Percentiles rank a stretch among this genome's conserved stretches.
Evolutionary conservation across 495 filamentous ascomycete genomes (phyloP).

Genomic region (Neurospora africana): DNA sequence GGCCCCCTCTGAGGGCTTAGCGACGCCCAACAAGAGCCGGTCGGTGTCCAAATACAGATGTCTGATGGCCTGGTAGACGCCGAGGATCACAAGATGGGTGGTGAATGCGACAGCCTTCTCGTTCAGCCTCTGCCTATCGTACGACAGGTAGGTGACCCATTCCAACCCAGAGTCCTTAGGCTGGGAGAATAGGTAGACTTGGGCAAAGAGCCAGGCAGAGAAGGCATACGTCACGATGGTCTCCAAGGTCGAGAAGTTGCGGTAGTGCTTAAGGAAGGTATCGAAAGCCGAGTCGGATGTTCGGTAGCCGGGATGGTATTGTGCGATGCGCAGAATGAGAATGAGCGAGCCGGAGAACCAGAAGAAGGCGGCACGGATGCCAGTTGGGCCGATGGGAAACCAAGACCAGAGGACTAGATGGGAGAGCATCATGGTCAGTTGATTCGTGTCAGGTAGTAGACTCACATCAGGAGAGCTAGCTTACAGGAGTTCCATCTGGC

Average conservation of each 20-base stretch:
- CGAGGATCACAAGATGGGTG: slow-evolving; percentile 55
- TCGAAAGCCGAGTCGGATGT: slow-evolving; percentile 57
- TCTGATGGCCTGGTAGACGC: slow-evolving; percentile 51
- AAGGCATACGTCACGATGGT: slow-evolving; percentile 62
- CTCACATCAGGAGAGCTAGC: slow-evolving; percentile 13
- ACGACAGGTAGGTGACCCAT: slow-evolving; percentile 53
- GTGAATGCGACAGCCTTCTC: slow-evolving; percentile 78
- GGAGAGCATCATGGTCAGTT: slow-evolving; percentile 1
- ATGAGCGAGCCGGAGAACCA: slow-evolving; percentile 58
- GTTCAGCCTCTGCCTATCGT: slow-evolving; percentile 73
- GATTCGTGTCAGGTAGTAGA: slow-evolving; percentile 1
- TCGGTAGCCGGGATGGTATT: slow-evolving; percentile 67
- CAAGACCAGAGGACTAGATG: slow-evolving; percentile 66
- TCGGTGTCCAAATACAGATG: slow-evolving; percentile 74
- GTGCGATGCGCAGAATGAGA: slow-evolving; percentile 70
- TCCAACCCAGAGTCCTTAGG: slow-evolving; percentile 53
- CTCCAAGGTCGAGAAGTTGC: slow-evolving; percentile 50
- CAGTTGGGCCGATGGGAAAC: slow-evolving; percentile 70
- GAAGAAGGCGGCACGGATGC: slow-evolving; percentile 65
- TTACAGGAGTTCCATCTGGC: slow-evolving; percentile 59
- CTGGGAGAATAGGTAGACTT: slow-evolving; percentile 71
- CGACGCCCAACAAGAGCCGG: slow-evolving; percentile 43
- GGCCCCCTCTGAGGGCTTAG: slow-evolving; percentile 15
- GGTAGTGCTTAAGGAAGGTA: slow-evolving; percentile 46
- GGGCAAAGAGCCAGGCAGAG: slow-evolving; percentile 72